These are phyloP conservation scores for Cryphonectria nitschkei DNA, from an alignment of 2,329 filamentous ascomycete genomes.

Conservation along the genomic window DNA sequence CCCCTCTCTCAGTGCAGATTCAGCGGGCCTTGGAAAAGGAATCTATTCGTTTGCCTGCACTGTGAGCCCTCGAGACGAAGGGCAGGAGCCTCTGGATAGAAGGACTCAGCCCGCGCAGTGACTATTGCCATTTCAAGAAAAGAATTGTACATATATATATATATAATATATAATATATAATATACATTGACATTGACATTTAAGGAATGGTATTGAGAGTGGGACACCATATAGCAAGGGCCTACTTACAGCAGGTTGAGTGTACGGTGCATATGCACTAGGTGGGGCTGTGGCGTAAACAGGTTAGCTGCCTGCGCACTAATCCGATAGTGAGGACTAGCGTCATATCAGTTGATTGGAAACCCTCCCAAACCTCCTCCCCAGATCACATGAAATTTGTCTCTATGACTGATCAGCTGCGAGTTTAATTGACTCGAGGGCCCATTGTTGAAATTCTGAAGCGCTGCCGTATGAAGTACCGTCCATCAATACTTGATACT, in stretches of 20 bases:
- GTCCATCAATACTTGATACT: background rate
- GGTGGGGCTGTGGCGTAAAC: background rate
- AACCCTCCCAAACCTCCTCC: background rate
- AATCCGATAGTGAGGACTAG: background rate
- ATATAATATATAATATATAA: too few species aligned
- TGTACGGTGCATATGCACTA: slow-evolving; percentile 4
- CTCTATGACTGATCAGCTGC: background rate
- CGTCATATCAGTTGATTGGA: background rate
- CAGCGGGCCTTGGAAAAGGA: background rate
- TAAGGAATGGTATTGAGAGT: background rate
- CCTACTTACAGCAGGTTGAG: background rate
- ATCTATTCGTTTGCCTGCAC: background rate
- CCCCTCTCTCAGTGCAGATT: too few species aligned
- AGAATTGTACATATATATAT: too few species aligned
- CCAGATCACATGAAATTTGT: background rate
- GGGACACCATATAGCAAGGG: background rate
- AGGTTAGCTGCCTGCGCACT: background rate
- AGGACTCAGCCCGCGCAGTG: background rate
- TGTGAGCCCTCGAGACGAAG: background rate
- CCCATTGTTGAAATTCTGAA: background rate
- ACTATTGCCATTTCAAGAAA: background rate
- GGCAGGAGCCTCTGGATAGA: rapidly evolving
- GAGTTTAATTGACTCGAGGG: background rate
- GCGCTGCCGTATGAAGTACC: background rate
- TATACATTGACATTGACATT: background rate